phyloP scores from a whole-genome alignment of 2,329 filamentous ascomycete species.

The Colletotrichum sansevieriae region DNA sequence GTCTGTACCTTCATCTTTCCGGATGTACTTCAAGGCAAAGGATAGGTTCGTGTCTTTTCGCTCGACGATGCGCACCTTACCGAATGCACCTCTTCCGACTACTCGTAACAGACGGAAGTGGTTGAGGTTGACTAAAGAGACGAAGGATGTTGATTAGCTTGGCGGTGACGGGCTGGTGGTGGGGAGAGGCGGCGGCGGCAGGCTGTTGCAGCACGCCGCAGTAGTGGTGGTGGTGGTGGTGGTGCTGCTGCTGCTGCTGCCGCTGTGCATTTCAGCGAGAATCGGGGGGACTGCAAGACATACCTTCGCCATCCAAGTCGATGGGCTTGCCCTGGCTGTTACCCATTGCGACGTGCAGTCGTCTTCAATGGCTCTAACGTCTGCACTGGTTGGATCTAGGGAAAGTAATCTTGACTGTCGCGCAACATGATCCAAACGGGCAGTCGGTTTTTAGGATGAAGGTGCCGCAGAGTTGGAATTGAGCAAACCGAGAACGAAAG shows the following conservation, averaged over 20 bases:
- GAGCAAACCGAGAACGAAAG: constrained; percentile 22
- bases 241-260: background rate
- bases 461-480: constrained; percentile 20
- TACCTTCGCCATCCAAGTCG: constrained; percentile 94
- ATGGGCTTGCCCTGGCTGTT: constrained; percentile 96
- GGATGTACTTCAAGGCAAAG: constrained; percentile 97
- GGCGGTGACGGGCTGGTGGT: constrained; percentile 24
- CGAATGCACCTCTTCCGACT: constrained; percentile 97
- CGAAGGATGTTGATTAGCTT: constrained; percentile 31
- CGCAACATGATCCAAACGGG: constrained; percentile 40
- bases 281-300: constrained; percentile 42
- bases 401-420: constrained; percentile 25
- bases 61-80: constrained; percentile 98
- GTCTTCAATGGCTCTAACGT: constrained; percentile 40
- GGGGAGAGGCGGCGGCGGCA: constrained; percentile 16
- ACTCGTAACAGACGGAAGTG: constrained; percentile 96
- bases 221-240: background rate
- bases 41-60: constrained; percentile 94
- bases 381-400: constrained; percentile 41
- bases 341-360: constrained; percentile 73
- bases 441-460: constrained; percentile 25
- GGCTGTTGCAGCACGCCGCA: background rate
- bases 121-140: constrained; percentile 85
- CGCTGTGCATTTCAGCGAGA: constrained; percentile 11
- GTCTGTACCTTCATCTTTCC: constrained; percentile 92